Conservation (phyloP, 495 filamentous ascomycete genomes). For the Astrothelium macrocarpum region DNA sequence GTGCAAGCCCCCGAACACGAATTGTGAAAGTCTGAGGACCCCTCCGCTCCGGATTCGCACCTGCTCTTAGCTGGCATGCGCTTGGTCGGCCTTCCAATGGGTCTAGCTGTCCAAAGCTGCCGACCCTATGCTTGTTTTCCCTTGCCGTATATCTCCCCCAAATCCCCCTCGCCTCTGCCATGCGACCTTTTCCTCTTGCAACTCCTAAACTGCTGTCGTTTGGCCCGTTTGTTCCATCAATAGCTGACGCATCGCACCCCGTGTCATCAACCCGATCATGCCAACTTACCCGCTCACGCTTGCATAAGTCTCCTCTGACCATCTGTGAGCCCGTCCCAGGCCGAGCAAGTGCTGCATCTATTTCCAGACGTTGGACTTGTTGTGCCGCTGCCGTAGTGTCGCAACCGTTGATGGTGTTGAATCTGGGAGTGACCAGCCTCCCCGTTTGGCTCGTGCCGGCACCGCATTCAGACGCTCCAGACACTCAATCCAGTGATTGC, state of each 20-base stretch:
- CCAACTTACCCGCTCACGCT: not conserved
- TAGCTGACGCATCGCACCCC: not conserved
- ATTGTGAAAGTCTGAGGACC: constrained; percentile 5
- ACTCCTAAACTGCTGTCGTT: constrained; percentile 6
- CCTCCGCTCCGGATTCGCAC: not conserved
- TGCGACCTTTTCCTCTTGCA: constrained; percentile 4
- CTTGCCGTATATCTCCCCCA: constrained; percentile 4
- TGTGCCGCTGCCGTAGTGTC: not conserved
- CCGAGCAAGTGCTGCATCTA: not conserved
- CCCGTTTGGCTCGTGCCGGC: not conserved
- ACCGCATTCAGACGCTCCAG: not conserved
- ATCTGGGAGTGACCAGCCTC: not conserved
- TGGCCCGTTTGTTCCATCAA: not conserved
- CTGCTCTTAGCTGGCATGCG: not conserved
- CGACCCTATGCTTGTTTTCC: constrained; percentile 8
- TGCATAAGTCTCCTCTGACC: not conserved
- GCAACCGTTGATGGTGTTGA: not conserved
- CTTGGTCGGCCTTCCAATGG: not conserved
- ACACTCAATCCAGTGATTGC: not conserved
- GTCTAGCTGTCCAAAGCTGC: constrained; percentile 7
- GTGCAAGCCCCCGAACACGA: not conserved
- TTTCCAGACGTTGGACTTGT: not conserved
- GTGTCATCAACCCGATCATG: not conserved
- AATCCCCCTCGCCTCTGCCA: not conserved
- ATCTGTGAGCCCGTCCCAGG: not conserved